Evolutionary conservation across 257 asterid species (phyloP), one percentile per base, ranked within the genome.

Genomic region (Dorcoceras hygrometricum): DNA sequence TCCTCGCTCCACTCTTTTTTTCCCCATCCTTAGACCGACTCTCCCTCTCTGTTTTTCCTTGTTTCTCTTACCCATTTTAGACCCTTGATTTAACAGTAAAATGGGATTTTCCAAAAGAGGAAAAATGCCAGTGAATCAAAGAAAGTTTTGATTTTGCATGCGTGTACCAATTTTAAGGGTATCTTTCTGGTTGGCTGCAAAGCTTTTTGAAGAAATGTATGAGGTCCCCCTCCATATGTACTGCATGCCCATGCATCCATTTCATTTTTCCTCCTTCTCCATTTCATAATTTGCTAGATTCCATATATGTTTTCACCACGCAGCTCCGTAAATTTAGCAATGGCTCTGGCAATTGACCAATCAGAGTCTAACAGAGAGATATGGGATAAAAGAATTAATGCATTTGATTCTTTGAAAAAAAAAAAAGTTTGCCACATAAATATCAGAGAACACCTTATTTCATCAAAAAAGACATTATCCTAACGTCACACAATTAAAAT

Each of bases 1-100:
- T 79, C 82, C 74, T 78, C 83, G 87, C 80, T 78, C 75, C 72
- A 74, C 77, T 69, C 77, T 62, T 76, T 70, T 65, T 71, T 65
- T 68, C 66, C 22, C 58, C 43, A 36, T 74, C 65, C 65, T 71
- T 72, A 68, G 75, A 84, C 83, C 77, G 76, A 57, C 81, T 80
- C 83, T 76, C 63, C 54, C 70, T 63, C 77, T 43, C 62, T 26
- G 63, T 61, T 63, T 63, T 24, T 50, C 50, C 65, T 25, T 61
- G 60, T 57, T 18, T 71, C 61, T 25, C 31, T 59, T 46, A 48
- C 69, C 72, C 57, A 26, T 36, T 61, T 68, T 73, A 60, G 71
- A 26, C 62, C 32, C 31, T 51, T 50, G 65, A 66, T 65, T 80
- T 72, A 60, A 65, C 63, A 36, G 63, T 58, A 34, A 71, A 73